Percentiles rank a stretch among this genome's conserved stretches.
Conservation (phyloP, 352 stramenopile species). For the Globisporangium paroecandrum region DNA sequence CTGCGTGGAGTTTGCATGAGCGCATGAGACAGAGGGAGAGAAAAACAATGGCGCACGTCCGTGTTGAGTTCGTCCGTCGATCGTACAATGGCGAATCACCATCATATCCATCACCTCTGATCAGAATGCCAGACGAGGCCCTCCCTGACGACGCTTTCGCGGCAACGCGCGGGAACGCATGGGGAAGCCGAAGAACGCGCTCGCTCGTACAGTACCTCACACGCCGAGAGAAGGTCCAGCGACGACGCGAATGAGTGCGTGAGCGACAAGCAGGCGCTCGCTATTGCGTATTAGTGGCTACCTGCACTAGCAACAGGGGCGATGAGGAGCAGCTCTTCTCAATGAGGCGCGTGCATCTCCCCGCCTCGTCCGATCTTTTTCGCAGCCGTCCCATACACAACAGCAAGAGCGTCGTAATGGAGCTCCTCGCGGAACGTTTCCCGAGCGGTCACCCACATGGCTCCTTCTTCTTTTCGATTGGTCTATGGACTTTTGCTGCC, state of each 20-base stretch:
- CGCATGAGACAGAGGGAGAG: neutral
- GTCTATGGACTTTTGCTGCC: neutral
- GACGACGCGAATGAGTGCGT: neutral
- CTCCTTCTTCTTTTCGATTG: neutral
- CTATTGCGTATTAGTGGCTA: no score
- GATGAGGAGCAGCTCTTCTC: neutral
- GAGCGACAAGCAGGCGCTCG: neutral
- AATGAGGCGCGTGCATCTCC: no score
- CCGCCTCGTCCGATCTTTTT: neutral
- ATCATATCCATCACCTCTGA: neutral
- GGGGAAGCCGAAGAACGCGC: neutral
- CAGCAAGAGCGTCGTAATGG: neutral
- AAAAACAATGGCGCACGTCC: neutral
- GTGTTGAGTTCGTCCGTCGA: neutral
- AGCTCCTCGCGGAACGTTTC: neutral
- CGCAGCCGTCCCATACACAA: neutral
- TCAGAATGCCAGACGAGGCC: neutral
- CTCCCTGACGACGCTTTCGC: neutral
- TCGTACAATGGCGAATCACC: neutral
- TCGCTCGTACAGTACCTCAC: neutral
- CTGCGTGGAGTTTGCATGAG: neutral
- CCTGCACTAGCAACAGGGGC: neutral
- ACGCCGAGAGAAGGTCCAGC: neutral
- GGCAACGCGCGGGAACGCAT: neutral
- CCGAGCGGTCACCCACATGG: neutral